phyloP scores from a whole-genome alignment of 2,329 filamentous ascomycete genomes.

The Xylariaceae sp. region DNA sequence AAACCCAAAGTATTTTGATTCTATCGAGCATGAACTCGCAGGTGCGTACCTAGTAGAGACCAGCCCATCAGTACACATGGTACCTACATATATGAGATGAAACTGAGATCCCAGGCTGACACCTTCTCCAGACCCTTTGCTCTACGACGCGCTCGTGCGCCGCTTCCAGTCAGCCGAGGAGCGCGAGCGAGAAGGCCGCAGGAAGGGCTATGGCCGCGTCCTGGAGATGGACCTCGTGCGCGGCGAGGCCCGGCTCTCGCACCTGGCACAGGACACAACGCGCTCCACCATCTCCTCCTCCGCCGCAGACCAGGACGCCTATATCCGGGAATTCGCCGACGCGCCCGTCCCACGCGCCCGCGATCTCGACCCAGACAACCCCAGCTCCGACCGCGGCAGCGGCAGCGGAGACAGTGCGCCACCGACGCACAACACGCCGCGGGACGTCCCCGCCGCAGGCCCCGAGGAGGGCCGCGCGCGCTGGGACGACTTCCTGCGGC shows the following conservation, averaged over 20 bases:
- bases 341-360: no score
- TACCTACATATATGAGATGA: no score
- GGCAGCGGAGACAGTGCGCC: no score
- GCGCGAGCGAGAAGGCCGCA: slow-evolving; percentile 66
- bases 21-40: slow-evolving; percentile 51
- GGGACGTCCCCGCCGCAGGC: no score
- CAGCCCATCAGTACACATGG: no score
- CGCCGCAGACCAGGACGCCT: slow-evolving; percentile 13
- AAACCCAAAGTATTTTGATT: slow-evolving; percentile 67
- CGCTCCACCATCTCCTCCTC: slow-evolving; percentile 7
- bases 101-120: not conserved
- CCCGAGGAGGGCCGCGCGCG: slow-evolving; percentile 32
- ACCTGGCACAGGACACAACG: slow-evolving; percentile 34
- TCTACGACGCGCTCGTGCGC: slow-evolving; percentile 78
- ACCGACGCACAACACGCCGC: no score
- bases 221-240: slow-evolving; percentile 74
- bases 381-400: no score
- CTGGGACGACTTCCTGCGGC: slow-evolving; percentile 69
- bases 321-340: slow-evolving; percentile 17
- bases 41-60: no score
- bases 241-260: slow-evolving; percentile 70
- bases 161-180: slow-evolving; percentile 71
- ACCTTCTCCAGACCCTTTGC: slow-evolving; percentile 57
- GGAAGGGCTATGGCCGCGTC: slow-evolving; percentile 73
- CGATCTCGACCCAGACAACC: no score